Evolutionary conservation across 2,329 filamentous ascomycete genomes (phyloP).

Genomic region (Calycina marina): DNA sequence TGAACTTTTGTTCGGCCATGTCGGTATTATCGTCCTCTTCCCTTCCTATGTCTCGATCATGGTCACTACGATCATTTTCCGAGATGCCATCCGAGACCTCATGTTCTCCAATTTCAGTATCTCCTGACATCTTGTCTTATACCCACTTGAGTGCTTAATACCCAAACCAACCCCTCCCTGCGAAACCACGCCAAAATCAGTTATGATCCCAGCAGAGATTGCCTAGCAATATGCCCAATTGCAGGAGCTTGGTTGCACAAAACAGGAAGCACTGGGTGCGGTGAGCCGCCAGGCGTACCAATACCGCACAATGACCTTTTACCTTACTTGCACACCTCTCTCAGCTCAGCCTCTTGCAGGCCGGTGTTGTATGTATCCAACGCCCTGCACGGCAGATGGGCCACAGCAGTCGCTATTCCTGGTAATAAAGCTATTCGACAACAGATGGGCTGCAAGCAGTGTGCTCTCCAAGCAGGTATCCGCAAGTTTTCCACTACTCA

Average conservation of each 20-base stretch:
- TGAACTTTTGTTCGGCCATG: constrained; percentile 22
- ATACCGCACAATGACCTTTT: constrained; percentile 17
- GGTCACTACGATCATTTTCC: constrained; percentile 23
- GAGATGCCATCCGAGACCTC: constrained; percentile 23
- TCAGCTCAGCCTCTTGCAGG: constrained; percentile 12
- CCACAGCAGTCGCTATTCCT: constrained; percentile 8
- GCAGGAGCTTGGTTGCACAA: constrained; percentile 18
- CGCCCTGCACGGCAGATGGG: constrained; percentile 4
- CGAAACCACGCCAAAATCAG: constrained; percentile 21
- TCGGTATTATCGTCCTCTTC: constrained; percentile 21
- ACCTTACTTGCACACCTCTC: constrained; percentile 9
- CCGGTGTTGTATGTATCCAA: constrained; percentile 5
- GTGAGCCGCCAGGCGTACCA: constrained; percentile 14
- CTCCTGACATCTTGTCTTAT: constrained; percentile 23
- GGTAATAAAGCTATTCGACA: constrained; percentile 6
- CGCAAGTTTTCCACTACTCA: constrained; percentile 12
- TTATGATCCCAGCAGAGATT: constrained; percentile 13
- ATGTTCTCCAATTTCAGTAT: constrained; percentile 23
- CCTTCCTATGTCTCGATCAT: constrained; percentile 20
- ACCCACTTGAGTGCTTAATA: constrained; percentile 10
- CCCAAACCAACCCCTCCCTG: constrained; percentile 15
- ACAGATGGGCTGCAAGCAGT: constrained; percentile 2
- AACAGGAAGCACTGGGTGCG: constrained; percentile 14
- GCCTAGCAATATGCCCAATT: constrained; percentile 14
- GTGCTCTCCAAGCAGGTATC: constrained; percentile 14